These are phyloP conservation scores for Phlyctochytrium bullatum DNA, from an alignment of 192 early-diverging fungal genomes.

Conservation along the genomic window DNA sequence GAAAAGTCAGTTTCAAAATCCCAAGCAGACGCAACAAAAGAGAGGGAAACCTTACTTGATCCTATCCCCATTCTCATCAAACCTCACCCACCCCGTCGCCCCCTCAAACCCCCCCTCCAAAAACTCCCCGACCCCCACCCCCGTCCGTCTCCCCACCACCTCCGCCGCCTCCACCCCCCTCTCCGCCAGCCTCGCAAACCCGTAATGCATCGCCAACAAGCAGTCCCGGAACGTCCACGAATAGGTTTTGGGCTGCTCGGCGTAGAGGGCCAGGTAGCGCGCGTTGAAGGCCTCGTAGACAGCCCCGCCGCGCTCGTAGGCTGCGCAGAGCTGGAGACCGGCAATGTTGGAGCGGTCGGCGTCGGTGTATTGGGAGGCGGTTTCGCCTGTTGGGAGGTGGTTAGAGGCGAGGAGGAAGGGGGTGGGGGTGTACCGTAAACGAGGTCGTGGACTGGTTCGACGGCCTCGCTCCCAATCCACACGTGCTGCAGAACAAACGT, in stretches of 20 bases:
- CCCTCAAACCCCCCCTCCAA: not conserved
- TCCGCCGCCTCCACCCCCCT: not conserved
- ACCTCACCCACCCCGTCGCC: not conserved
- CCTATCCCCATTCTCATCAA: not conserved
- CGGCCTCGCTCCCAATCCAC: not conserved
- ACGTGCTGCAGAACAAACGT: not conserved
- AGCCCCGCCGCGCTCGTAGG: not conserved
- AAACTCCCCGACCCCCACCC: not conserved
- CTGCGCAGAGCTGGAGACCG: not conserved
- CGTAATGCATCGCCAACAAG: not conserved
- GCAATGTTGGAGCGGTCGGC: not conserved
- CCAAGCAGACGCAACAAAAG: not conserved
- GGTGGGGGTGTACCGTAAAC: constrained; percentile 1
- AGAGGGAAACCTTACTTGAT: not conserved
- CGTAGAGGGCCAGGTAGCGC: not conserved
- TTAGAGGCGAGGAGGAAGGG: too few relatives aligned
- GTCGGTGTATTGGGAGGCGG: not conserved
- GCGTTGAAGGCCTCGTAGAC: not conserved
- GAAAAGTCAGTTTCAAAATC: not conserved
- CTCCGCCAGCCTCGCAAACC: not conserved
- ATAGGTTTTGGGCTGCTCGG: not conserved
- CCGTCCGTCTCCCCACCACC: not conserved
- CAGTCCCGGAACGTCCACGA: not conserved
- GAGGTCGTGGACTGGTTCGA: not conserved
- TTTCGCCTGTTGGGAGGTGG: too few relatives aligned